Base-by-base conservation (phyloP, 352 stramenopile species). In the Pythium brachiatum region DNA sequence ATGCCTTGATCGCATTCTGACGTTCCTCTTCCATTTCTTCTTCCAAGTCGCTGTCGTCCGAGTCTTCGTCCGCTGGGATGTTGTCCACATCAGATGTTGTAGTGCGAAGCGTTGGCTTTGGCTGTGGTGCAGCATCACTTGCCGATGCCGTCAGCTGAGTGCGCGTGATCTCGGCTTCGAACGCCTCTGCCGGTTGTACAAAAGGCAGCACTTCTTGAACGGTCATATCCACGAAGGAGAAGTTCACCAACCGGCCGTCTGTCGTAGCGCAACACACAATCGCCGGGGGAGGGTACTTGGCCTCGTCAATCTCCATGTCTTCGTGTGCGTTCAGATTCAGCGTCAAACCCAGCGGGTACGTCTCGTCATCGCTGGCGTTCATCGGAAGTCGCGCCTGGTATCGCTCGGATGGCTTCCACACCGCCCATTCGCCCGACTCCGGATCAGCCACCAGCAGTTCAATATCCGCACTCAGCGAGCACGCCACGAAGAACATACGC, bases 401-500 rank as follows among this genome's bases (percentile, higher is more conserved):
- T 53, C 83, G 88, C 60, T 92, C 83, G 23, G 79, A 73, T 8
- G 83, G 79, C 53, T 92, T 92, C 83, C 83, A 92, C 3, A 89
- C 46, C 57, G 81, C 64, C 83, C 83, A 92, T 57, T 86, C 77
- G 4, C 71, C 74, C 18, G 48, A 62, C 2, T 90, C 79, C 5
- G 78, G 76, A 48, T 92, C 79, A 12, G 71, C 77, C 46, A 92
- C 83, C 3, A 92, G 69, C 15, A 92, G 70, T 64, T 92, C 83
- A 23, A 92, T 82, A 62, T 92, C 83, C n/a, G 83, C 76, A 56
- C 83, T 92, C 34, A 92, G 53, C 16, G 83, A 92, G 60, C 83
- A 92, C 12, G 73, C 79, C 60, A 92, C 72, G 51, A 92, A 92
- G 55, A 92, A 92, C 80, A 92, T 92, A 15, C 83, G 77, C 81